These are phyloP conservation scores for Scheffersomyces segobiensis DNA, from an alignment of 1,139 yeast species.

Conservation along the genomic window DNA sequence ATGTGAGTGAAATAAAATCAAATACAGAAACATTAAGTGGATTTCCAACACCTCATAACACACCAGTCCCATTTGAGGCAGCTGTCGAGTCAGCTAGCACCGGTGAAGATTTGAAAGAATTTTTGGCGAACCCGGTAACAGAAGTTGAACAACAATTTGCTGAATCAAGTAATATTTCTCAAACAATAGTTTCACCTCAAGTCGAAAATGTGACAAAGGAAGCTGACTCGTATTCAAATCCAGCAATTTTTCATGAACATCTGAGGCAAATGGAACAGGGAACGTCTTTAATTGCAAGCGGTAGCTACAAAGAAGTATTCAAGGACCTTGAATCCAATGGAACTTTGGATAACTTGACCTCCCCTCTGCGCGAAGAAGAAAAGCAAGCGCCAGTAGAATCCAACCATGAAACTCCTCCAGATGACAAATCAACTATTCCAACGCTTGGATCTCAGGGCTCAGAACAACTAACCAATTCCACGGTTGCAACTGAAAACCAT, in stretches of 20 bases:
- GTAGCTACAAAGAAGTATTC: not conserved
- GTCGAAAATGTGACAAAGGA: not conserved
- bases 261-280: not conserved
- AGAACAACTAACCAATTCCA: conserved; percentile 12
- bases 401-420: conserved; percentile 5
- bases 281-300: not conserved
- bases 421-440: conserved; percentile 11
- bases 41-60: not conserved
- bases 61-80: not conserved
- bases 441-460: conserved; percentile 8
- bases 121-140: not conserved
- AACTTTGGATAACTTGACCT: not conserved
- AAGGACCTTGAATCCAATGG: not conserved
- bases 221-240: not conserved
- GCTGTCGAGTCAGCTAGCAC: not conserved
- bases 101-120: not conserved
- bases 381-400: not conserved
- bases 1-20: not conserved
- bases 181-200: not conserved
- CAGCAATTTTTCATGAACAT: not conserved
- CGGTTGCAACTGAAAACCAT: conserved; percentile 10
- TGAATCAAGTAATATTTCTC: not conserved
- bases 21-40: not conserved
- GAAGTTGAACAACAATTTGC: not conserved
- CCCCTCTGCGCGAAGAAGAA: not conserved